Evolutionary conservation across 2,329 filamentous ascomycete genomes (phyloP).

Genomic region (Claviceps sp.): DNA sequence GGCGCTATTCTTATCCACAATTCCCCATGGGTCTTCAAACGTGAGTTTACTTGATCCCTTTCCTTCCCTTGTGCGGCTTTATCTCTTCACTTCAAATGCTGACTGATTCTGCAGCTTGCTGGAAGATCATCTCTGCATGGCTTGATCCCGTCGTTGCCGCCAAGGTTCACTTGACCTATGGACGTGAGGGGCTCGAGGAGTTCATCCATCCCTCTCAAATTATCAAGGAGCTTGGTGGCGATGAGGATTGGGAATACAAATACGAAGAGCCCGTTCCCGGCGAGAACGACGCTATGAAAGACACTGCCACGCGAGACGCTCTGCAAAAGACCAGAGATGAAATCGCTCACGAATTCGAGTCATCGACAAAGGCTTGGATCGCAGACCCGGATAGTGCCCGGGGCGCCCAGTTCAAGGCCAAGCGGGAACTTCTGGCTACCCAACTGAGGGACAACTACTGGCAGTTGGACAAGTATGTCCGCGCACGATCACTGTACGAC

Average conservation of each 20-base stretch:
- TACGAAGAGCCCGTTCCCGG: conserved; percentile 46
- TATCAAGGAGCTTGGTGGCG: conserved; percentile 44
- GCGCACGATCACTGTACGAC: conserved; percentile 51
- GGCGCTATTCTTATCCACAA: conserved; percentile 62
- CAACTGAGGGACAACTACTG: conserved; percentile 51
- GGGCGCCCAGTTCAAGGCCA: conserved; percentile 10
- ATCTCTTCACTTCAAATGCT: not conserved
- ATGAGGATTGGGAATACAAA: conserved; percentile 51
- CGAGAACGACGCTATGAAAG: conserved; percentile 45
- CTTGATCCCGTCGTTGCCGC: conserved; percentile 61
- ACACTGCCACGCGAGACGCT: conserved; percentile 27
- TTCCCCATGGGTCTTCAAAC: conserved; percentile 56
- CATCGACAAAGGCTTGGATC: conserved; percentile 47
- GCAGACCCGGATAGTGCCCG: conserved; percentile 14
- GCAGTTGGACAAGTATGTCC: conserved; percentile 54
- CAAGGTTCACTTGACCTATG: conserved; percentile 59
- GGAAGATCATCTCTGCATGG: conserved; percentile 61
- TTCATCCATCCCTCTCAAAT: conserved; percentile 50
- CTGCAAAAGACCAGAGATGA: conserved; percentile 37
- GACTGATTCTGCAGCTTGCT: conserved; percentile 14
- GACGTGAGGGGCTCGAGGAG: conserved; percentile 43
- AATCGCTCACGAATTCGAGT: conserved; percentile 43
- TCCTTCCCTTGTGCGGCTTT: not conserved
- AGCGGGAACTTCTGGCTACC: conserved; percentile 35
- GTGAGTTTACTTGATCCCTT: conserved; percentile 8